phyloP scores from a whole-genome alignment of 129 eudicot species.

The Tanacetum coccineum region DNA sequence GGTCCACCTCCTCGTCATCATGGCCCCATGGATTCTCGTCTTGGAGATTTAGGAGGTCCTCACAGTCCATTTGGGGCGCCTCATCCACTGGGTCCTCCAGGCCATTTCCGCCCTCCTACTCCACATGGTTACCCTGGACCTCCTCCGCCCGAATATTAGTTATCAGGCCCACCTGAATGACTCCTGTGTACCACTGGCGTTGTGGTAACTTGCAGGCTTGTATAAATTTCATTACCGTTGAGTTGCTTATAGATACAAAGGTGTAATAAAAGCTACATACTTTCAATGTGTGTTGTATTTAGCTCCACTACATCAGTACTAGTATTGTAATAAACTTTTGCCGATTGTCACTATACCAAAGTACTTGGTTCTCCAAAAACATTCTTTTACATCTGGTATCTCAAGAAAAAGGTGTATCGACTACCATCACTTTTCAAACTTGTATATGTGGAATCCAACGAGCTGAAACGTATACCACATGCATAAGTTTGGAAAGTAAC shows the following conservation, averaged over 20 bases:
- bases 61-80: constrained; percentile 2
- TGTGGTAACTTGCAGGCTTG: neutral
- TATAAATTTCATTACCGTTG: neutral
- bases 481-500: neutral
- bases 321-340: neutral
- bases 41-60: constrained; percentile 17
- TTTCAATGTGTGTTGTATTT: constrained; percentile 11
- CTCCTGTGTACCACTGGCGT: neutral
- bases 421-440: neutral
- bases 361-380: too few relatives aligned
- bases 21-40: constrained; percentile 8
- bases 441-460: neutral
- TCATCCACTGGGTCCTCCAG: constrained; percentile 12
- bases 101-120: neutral
- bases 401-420: neutral
- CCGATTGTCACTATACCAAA: too few relatives aligned
- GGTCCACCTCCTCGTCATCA: constrained; percentile 15
- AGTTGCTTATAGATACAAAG: constrained; percentile 7
- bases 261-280: constrained; percentile 15
- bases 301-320: neutral
- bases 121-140: neutral
- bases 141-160: neutral
- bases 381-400: too few relatives aligned
- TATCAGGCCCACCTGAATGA: constrained; percentile 16
- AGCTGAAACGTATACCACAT: neutral